phyloP scores from a whole-genome alignment of 306 rosid species.

The Leucaena leucocephala region DNA sequence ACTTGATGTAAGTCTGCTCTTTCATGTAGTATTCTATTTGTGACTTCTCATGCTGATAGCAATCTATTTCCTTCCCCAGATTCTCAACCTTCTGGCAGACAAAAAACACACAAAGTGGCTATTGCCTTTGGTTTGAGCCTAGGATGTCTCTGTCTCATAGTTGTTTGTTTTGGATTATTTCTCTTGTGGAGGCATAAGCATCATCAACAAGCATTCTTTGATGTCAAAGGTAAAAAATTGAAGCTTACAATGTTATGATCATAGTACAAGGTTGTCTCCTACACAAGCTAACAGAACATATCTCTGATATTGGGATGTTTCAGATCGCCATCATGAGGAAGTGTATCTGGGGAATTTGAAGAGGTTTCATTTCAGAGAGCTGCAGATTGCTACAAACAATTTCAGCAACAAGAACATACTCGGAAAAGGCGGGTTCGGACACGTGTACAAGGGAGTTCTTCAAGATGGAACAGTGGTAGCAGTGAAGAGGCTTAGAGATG shows the following conservation, averaged over 20 bases:
- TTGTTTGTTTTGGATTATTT: conserved; percentile 70
- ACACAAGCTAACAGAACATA: neutral
- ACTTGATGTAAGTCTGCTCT: neutral
- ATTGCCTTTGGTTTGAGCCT: conserved; percentile 67
- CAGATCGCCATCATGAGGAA: conserved; percentile 43
- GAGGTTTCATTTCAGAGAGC: conserved; percentile 56
- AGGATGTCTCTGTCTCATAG: conserved; percentile 85
- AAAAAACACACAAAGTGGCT: conserved; percentile 63
- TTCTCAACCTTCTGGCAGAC: conserved; percentile 54
- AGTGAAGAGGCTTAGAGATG: conserved; percentile 57
- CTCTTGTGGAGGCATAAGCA: conserved; percentile 86
- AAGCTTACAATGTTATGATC: neutral
- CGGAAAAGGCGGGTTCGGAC: conserved; percentile 55
- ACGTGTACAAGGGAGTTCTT: conserved; percentile 55
- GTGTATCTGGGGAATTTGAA: conserved; percentile 56
- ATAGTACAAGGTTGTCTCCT: neutral
- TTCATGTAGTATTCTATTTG: neutral
- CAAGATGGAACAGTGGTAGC: conserved; percentile 49
- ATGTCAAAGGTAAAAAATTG: conserved; percentile 68
- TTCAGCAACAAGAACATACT: conserved; percentile 53
- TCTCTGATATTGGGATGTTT: conserved; percentile 1
- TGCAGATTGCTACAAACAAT: conserved; percentile 47
- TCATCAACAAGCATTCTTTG: conserved; percentile 73
- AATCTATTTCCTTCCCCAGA: conserved; percentile 54
- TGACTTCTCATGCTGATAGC: conserved; percentile 38